These are phyloP conservation scores for Ophiocordyceps camponoti-leonardi DNA, from an alignment of 2,329 filamentous ascomycete genomes.

Conservation along the genomic window DNA sequence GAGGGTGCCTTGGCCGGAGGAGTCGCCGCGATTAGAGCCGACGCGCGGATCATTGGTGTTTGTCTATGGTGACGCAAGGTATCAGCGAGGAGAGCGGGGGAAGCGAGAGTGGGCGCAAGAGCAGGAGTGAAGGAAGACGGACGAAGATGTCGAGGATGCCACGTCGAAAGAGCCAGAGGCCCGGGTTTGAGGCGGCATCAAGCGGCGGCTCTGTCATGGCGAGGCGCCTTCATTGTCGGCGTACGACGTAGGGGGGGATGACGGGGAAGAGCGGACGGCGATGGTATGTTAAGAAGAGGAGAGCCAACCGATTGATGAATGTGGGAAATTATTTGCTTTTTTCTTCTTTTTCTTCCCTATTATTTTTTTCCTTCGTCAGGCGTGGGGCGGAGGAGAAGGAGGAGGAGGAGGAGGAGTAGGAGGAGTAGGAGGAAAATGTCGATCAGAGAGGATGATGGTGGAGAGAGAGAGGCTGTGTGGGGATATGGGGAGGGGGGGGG, in stretches of 20 bases:
- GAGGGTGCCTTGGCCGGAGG: conserved; percentile 15
- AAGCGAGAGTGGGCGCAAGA: not conserved
- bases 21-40: conserved; percentile 17
- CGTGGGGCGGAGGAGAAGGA: too few relatives aligned
- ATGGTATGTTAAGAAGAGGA: not conserved
- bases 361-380: too few relatives aligned
- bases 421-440: not conserved
- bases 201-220: conserved; percentile 1
- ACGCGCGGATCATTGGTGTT: conserved; percentile 13
- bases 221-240: conserved; percentile 1
- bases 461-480: not conserved
- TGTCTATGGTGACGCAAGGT: not conserved
- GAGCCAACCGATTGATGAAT: not conserved
- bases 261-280: not conserved
- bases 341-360: too few relatives aligned
- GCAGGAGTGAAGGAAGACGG: not conserved
- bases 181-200: conserved; percentile 1
- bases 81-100: not conserved
- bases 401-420: not conserved
- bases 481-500: not conserved
- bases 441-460: not conserved
- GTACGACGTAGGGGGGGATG: not conserved
- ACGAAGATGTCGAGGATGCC: conserved; percentile 3
- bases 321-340: too few relatives aligned
- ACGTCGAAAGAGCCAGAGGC: not conserved